A percentile compares a stretch with the other conserved stretches of the same genome.
Evolutionary conservation across 2,329 filamentous ascomycete species (phyloP).

Genomic region (Monosporascus sp.): DNA sequence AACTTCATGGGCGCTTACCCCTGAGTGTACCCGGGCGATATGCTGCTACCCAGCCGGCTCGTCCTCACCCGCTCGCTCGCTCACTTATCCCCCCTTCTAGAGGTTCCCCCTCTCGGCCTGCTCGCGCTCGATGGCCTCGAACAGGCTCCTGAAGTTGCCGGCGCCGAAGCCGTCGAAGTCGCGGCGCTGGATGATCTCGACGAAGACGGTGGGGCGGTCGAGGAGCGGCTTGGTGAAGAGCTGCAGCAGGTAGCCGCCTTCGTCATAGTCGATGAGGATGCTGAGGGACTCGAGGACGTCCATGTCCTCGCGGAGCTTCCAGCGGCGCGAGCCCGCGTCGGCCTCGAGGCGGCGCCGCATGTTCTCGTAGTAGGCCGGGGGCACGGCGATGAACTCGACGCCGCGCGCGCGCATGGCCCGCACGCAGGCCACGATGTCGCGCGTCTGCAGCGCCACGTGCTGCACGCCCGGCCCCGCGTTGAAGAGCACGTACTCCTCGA

Average conservation of each 20-base stretch:
- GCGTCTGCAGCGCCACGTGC: constrained; percentile 83
- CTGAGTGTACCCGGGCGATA: no score
- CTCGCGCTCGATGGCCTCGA: constrained; percentile 92
- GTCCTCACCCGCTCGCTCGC: no score
- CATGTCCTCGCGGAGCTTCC: constrained; percentile 73
- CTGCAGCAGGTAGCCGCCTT: constrained; percentile 76
- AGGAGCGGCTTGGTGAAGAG: constrained; percentile 83
- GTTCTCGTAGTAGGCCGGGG: constrained; percentile 76
- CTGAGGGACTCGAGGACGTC: constrained; percentile 71
- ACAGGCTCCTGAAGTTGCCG: constrained; percentile 91
- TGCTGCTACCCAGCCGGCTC: background rate
- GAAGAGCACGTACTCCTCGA: constrained; percentile 89
- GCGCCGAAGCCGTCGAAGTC: constrained; percentile 90
- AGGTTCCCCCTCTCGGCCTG: constrained; percentile 83
- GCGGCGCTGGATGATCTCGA: constrained; percentile 92
- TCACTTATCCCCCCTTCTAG: constrained; percentile 25
- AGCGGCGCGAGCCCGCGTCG: constrained; percentile 40
- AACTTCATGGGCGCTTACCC: no score
- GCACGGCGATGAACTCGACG: constrained; percentile 89
- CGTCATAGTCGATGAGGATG: constrained; percentile 93
- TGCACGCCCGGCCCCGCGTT: constrained; percentile 88
- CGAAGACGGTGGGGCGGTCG: constrained; percentile 91
- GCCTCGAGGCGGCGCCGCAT: constrained; percentile 70
- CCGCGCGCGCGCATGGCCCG: constrained; percentile 76
- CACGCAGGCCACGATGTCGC: constrained; percentile 74